Conservation (phyloP, 2,329 filamentous ascomycete genomes). For the Biscogniauxia mediterranea region DNA sequence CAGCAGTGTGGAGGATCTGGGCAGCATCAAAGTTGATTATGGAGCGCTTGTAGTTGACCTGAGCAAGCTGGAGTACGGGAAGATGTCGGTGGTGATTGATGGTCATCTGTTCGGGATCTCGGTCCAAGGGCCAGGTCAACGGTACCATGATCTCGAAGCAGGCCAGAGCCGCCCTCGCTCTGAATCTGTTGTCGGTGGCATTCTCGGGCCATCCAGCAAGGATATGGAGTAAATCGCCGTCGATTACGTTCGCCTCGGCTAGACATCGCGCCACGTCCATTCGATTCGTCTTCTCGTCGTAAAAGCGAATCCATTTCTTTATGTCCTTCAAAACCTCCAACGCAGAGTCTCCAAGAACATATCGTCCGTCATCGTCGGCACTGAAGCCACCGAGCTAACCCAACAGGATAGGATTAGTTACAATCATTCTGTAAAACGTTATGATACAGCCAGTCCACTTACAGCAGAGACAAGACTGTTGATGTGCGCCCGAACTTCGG, state of each 20-base stretch:
- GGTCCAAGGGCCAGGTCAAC: conserved; percentile 89
- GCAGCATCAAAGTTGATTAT: conserved; percentile 81
- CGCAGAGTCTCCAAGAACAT: conserved; percentile 90
- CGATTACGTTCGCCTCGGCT: conserved; percentile 87
- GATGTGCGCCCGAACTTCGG: conserved; percentile 89
- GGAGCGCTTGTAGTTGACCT: conserved; percentile 84
- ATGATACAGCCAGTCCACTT: conserved; percentile 38
- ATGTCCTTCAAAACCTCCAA: conserved; percentile 89
- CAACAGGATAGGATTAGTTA: conserved; percentile 21
- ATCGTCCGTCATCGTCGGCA: conserved; percentile 74
- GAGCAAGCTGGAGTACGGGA: conserved; percentile 83
- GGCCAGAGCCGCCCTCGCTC: conserved; percentile 75
- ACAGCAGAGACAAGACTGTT: conserved; percentile 92
- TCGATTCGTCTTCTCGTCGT: conserved; percentile 89
- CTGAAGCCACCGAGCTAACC: conserved; percentile 79
- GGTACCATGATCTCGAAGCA: conserved; percentile 90
- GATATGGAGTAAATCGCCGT: conserved; percentile 86
- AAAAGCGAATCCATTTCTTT: conserved; percentile 91
- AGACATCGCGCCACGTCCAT: conserved; percentile 93
- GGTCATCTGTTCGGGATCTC: conserved; percentile 76
- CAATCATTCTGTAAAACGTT: neutral
- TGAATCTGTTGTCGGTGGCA: conserved; percentile 69
- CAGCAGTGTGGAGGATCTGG: conserved; percentile 74
- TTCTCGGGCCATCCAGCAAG: conserved; percentile 77
- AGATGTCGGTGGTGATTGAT: conserved; percentile 90